Conservation (phyloP, 2,329 filamentous ascomycete genomes). For the Paramyrothecium roridum region DNA sequence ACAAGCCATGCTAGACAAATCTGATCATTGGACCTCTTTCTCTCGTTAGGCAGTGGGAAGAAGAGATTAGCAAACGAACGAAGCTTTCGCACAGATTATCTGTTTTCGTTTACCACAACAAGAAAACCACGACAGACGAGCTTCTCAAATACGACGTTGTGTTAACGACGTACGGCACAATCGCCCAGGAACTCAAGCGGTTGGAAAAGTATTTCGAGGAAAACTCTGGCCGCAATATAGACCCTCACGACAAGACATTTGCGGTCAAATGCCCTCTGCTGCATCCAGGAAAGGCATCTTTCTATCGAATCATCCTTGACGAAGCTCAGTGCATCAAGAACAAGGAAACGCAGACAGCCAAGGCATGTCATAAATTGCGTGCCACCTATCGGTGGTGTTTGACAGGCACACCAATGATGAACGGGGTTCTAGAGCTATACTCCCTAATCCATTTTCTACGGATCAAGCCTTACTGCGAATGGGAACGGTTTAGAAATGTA, state of each 20-base stretch:
- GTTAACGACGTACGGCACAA: slow-evolving; percentile 82
- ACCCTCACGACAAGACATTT: slow-evolving; percentile 32
- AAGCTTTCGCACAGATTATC: slow-evolving; percentile 55
- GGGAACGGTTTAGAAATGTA: slow-evolving; percentile 57
- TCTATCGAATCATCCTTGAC: slow-evolving; percentile 79
- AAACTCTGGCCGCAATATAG: slow-evolving; percentile 34
- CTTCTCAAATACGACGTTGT: slow-evolving; percentile 72
- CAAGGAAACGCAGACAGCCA: slow-evolving; percentile 65
- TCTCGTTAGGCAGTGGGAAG: slow-evolving; percentile 79
- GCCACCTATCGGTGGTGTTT: slow-evolving; percentile 76
- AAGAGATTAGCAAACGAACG: slow-evolving; percentile 72
- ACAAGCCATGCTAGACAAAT: slow-evolving; percentile 58
- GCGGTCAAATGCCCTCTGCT: slow-evolving; percentile 52
- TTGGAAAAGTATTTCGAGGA: slow-evolving; percentile 51
- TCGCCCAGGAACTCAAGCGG: slow-evolving; percentile 61
- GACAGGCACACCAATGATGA: slow-evolving; percentile 88
- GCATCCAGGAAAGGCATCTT: slow-evolving; percentile 57
- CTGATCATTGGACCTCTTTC: slow-evolving; percentile 79
- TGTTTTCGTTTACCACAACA: slow-evolving; percentile 69
- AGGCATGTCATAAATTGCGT: slow-evolving; percentile 63
- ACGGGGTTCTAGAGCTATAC: slow-evolving; percentile 73
- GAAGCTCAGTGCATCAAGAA: slow-evolving; percentile 86
- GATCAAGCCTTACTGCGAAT: slow-evolving; percentile 70
- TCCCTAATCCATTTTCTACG: slow-evolving; percentile 74
- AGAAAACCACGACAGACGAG: slow-evolving; percentile 57